Base-by-base conservation (phyloP, 2,329 filamentous ascomycete species). In the Fusarium pseudonygamai region DNA sequence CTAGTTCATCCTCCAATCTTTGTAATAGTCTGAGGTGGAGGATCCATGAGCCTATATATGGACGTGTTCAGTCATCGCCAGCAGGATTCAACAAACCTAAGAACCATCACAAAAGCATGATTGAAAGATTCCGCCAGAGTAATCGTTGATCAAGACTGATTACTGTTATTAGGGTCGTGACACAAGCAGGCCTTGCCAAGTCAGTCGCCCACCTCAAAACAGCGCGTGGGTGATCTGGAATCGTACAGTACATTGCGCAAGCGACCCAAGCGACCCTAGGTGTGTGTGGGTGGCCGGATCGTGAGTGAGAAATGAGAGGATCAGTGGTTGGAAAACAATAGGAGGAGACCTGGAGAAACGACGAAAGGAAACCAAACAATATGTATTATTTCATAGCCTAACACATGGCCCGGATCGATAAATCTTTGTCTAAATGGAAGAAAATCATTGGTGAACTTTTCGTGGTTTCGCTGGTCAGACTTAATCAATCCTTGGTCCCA, bases 101-200 rank as follows among this genome's bases (percentile, higher is more conserved):
- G 50, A 45, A 42, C 34, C 30, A 47, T 32, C 34, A 59, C 37
- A n/a, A 66, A 71, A 52, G 39, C 20, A 60, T 67, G 50, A 59
- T 50, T 30, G 34, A 47, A 53, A 61, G 16, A 24, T 47, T 36
- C 18, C 7, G 36, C 11, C n/a, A 63, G 37, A 40, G 56, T 22
- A 47, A n/a, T 36, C 30, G 36, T 68, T 60, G 59, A 50, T 34
- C 32, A 24, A 57, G 32, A 37, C 42, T 49, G 55, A 39, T 64
- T 47, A 58, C 45, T 58, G 71, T 64, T 49, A 59, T 52, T 55
- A 73, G 64, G 68, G 40, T 60, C 49, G 67, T 76, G 47, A 69
- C 63, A 77, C 73, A 78, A 71, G 71, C 67, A 77, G 63, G 66
- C 71, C 60, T 59, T 72, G 69, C 74, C 71, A 78, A 72, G 71